Evolutionary conservation across 2,329 filamentous ascomycete species (phyloP).

Genomic region (Penicillium brevicompactum): DNA sequence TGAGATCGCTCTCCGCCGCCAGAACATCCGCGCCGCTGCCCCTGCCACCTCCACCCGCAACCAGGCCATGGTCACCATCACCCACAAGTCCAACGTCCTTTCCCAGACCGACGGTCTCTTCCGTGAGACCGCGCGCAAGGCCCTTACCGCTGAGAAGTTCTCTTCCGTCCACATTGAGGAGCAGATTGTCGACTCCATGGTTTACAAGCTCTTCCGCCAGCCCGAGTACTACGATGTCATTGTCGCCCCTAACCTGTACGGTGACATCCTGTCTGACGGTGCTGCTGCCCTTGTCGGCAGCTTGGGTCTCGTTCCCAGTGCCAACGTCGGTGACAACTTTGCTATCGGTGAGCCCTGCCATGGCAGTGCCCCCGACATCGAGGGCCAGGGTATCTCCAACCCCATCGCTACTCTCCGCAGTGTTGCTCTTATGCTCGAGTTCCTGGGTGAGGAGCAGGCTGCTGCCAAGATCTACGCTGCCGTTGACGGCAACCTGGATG

Average conservation of each 20-base stretch:
- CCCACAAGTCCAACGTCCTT: conserved; percentile 97
- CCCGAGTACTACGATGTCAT: conserved; percentile 96
- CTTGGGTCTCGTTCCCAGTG: conserved; percentile 87
- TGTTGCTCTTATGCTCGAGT: conserved; percentile 94
- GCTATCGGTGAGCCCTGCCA: conserved; percentile 98
- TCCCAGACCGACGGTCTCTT: conserved; percentile 96
- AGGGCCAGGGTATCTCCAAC: conserved; percentile 90
- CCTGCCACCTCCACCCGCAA: conserved; percentile 58
- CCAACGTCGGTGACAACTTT: conserved; percentile 92
- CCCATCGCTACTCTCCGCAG: conserved; percentile 92
- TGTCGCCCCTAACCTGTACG: conserved; percentile 95
- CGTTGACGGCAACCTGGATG: conserved; percentile 85
- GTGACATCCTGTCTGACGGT: conserved; percentile 93
- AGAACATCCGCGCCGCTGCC: conserved; percentile 69
- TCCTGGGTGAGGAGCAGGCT: conserved; percentile 81
- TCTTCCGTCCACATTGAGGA: conserved; percentile 74
- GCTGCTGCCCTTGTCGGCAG: conserved; percentile 91
- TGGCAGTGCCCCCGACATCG: conserved; percentile 92
- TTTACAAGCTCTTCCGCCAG: conserved; percentile 98
- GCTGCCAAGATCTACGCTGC: conserved; percentile 89
- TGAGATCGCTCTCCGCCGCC: conserved; percentile 85
- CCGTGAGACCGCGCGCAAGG: conserved; percentile 74
- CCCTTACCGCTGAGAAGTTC: conserved; percentile 69
- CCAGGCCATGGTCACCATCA: conserved; percentile 83
- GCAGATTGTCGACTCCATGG: conserved; percentile 99